Evolutionary conservation across 2,329 filamentous ascomycete genomes (phyloP).

Genomic region (Cryphonectria japonica): DNA sequence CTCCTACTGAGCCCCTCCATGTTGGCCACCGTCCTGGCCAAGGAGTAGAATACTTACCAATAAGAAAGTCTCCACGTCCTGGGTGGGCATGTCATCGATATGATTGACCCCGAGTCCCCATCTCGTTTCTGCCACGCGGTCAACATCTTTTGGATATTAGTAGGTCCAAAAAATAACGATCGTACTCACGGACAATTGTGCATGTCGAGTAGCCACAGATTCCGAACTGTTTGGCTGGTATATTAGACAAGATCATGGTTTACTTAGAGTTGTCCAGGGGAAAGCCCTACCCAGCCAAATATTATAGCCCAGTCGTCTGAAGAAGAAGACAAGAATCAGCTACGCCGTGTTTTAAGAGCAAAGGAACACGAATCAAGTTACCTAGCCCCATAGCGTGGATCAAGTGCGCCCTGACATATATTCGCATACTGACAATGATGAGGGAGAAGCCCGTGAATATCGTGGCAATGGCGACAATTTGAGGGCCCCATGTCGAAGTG

Average conservation of each 20-base stretch:
- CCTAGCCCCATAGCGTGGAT: constrained; percentile 11
- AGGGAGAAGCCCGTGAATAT: constrained; percentile 9
- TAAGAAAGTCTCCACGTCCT: not conserved
- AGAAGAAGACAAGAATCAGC: not conserved
- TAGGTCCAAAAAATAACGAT: not conserved
- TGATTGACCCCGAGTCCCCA: constrained; percentile 9
- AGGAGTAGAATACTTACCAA: not conserved
- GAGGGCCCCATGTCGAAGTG: constrained; percentile 14
- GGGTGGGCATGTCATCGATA: constrained; percentile 8
- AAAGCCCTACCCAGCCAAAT: constrained; percentile 7
- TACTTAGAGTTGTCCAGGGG: not conserved
- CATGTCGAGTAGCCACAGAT: constrained; percentile 12
- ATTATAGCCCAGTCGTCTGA: constrained; percentile 12
- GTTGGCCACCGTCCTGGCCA: too few species aligned
- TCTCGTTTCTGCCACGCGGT: constrained; percentile 13
- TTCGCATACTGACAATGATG: not conserved
- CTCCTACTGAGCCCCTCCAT: not conserved
- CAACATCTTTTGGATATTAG: not conserved
- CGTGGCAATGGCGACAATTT: constrained; percentile 7
- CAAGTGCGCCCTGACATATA: constrained; percentile 12
- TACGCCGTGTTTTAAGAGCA: not conserved
- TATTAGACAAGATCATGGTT: not conserved
- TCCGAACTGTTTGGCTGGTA: constrained; percentile 2
- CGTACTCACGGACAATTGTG: constrained; percentile 6
- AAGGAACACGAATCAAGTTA: not conserved